These are phyloP conservation scores for Scalesia atractyloides DNA, from an alignment of 129 eudicot species.

Conservation along the genomic window DNA sequence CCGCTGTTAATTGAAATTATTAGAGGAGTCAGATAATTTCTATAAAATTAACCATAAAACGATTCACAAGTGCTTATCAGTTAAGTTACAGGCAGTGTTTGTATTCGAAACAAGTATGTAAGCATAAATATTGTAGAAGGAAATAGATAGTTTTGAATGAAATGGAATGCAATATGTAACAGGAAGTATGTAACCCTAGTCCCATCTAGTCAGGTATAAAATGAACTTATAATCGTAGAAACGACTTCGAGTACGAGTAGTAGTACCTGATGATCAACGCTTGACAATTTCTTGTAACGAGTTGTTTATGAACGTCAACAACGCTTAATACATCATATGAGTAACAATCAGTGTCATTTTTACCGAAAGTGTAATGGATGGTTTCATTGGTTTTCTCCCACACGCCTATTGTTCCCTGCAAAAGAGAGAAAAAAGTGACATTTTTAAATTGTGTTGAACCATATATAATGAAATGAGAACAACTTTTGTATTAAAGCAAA, in stretches of 20 bases:
- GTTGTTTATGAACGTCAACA: constrained; percentile 8
- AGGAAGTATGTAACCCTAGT: background rate
- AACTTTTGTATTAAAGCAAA: background rate
- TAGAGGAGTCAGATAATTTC: background rate
- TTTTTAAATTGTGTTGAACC: background rate
- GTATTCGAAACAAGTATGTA: no score
- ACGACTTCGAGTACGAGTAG: background rate
- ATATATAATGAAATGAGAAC: background rate
- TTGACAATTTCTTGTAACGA: constrained; percentile 16
- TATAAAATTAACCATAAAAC: no score
- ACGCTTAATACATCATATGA: constrained; percentile 24
- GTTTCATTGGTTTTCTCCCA: constrained; percentile 13
- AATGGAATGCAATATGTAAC: no score
- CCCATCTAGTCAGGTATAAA: background rate
- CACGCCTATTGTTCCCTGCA: constrained; percentile 24
- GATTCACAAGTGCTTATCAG: background rate
- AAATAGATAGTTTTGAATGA: no score
- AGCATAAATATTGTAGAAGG: no score
- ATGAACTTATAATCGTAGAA: constrained; percentile 1
- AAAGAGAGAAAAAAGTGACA: background rate
- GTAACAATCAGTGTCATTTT: constrained; percentile 17
- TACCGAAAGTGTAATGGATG: background rate
- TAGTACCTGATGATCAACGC: constrained; percentile 20
- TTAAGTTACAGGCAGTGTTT: background rate
- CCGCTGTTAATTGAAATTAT: constrained; percentile 24